A percentile compares a stretch with the other conserved stretches of the same genome.
phyloP scores from a whole-genome alignment of 495 filamentous ascomycete genomes.

The Penicillium pancosmium region DNA sequence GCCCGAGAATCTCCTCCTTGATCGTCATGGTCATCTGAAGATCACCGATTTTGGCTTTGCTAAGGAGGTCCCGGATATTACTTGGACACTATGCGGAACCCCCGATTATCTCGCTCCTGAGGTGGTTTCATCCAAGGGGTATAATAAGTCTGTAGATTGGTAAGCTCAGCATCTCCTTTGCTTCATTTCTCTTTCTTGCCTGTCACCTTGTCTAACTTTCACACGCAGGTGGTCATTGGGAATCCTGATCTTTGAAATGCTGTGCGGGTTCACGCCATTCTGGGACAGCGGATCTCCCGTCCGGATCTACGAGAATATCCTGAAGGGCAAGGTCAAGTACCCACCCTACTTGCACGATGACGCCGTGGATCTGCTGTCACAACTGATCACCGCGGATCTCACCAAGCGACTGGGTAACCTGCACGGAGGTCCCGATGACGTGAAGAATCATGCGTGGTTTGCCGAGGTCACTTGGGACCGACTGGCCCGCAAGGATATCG shows the following conservation, averaged over 20 bases:
- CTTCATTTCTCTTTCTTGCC: neutral
- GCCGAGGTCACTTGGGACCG: slow-evolving; percentile 97
- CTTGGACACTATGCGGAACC: slow-evolving; percentile 97
- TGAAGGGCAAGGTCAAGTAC: slow-evolving; percentile 91
- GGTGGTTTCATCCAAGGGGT: slow-evolving; percentile 95
- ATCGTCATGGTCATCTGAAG: slow-evolving; percentile 95
- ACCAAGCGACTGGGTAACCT: slow-evolving; percentile 95
- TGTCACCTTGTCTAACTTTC: slow-evolving; percentile 6
- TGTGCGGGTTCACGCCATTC: slow-evolving; percentile 97
- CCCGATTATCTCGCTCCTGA: slow-evolving; percentile 98
- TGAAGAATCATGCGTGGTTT: slow-evolving; percentile 96
- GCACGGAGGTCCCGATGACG: slow-evolving; percentile 87
- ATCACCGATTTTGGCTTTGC: slow-evolving; percentile 99
- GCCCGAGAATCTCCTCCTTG: slow-evolving; percentile 92
- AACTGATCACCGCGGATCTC: slow-evolving; percentile 90
- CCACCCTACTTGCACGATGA: slow-evolving; percentile 93
- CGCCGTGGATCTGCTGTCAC: slow-evolving; percentile 86
- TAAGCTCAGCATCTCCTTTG: slow-evolving; percentile 47
- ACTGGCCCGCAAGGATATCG: slow-evolving; percentile 90
- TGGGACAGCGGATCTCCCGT: slow-evolving; percentile 97
- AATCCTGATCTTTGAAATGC: slow-evolving; percentile 99
- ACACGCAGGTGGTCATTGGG: slow-evolving; percentile 88
- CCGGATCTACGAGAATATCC: slow-evolving; percentile 99
- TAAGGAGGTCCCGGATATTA: slow-evolving; percentile 97
- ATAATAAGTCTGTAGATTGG: slow-evolving; percentile 99